Percentiles rank a stretch among this genome's conserved stretches.
Conservation (phyloP, 441 rosid species). For the Brassica hybrid region DNA sequence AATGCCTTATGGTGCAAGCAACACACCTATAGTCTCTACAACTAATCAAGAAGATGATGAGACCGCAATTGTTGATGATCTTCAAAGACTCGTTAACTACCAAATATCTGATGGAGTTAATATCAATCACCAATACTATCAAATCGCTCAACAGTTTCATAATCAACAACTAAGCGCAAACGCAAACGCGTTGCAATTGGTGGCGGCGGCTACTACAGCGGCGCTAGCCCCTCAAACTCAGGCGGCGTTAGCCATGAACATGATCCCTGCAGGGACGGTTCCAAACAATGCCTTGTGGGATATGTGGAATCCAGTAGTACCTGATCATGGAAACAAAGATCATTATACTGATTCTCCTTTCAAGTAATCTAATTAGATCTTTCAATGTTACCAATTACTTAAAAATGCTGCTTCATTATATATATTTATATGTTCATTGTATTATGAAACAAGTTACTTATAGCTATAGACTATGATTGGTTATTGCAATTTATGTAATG, state of each 20-base stretch:
- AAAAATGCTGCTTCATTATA: constrained; percentile 15
- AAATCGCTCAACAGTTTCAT: constrained; percentile 47
- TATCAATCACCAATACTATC: constrained; percentile 49
- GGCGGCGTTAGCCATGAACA: constrained; percentile 51
- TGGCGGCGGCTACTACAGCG: constrained; percentile 31
- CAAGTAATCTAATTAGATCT: constrained; percentile 53
- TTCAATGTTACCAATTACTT: constrained; percentile 3
- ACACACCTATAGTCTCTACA: constrained; percentile 44
- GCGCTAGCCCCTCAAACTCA: constrained; percentile 48
- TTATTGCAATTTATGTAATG: constrained; percentile 36
- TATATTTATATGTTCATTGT: constrained; percentile 1
- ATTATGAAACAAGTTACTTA: constrained; percentile 17
- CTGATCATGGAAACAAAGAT: constrained; percentile 61
- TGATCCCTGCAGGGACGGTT: constrained; percentile 49
- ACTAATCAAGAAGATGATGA: constrained; percentile 37
- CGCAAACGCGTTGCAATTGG: constrained; percentile 46
- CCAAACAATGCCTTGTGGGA: constrained; percentile 74
- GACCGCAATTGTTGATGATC: constrained; percentile 63
- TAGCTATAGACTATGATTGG: constrained; percentile 33
- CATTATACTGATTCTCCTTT: constrained; percentile 60
- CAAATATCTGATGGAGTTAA: constrained; percentile 57
- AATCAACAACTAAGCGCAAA: constrained; percentile 48
- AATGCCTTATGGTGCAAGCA: constrained; percentile 43
- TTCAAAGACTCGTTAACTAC: constrained; percentile 73
- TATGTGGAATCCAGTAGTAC: constrained; percentile 72